Evolutionary conservation across 1,284 basidiomycete genomes (phyloP).

Genomic region (Stygiomarasmius scandens): DNA sequence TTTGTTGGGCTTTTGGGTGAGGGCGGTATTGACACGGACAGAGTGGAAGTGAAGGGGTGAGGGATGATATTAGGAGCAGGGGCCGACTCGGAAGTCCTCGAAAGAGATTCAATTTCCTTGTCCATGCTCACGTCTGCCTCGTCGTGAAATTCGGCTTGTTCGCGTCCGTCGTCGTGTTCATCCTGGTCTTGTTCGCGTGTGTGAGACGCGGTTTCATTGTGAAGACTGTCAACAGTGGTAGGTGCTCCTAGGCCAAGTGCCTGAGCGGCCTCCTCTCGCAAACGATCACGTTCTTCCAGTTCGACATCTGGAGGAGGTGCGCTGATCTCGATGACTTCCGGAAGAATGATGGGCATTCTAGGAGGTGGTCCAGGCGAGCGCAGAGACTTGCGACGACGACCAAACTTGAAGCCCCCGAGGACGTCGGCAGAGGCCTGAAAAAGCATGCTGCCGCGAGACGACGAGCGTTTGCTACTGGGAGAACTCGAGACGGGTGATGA

Average conservation of each 20-base stretch:
- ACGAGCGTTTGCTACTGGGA: slow-evolving; percentile 1
- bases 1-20: slow-evolving; percentile 17
- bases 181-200: background rate
- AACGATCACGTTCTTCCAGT: slow-evolving; percentile 67
- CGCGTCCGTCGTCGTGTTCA: slow-evolving; percentile 19
- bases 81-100: slow-evolving; percentile 2
- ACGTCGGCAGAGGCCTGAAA: slow-evolving; percentile 60
- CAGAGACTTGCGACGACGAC: slow-evolving; percentile 45
- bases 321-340: slow-evolving; percentile 74
- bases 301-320: slow-evolving; percentile 58
- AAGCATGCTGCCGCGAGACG: slow-evolving; percentile 50
- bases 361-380: slow-evolving; percentile 40
- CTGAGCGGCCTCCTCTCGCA: slow-evolving; percentile 70
- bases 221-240: slow-evolving; percentile 23
- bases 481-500: background rate
- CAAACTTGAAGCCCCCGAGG: slow-evolving; percentile 45
- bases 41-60: slow-evolving; percentile 12
- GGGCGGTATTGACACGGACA: slow-evolving; percentile 25
- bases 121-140: background rate
- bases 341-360: slow-evolving; percentile 46
- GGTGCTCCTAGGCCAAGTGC: slow-evolving; percentile 62
- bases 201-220: slow-evolving; percentile 17
- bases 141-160: slow-evolving; percentile 7
- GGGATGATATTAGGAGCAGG: slow-evolving; percentile 10
- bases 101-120: slow-evolving; percentile 5